phyloP scores from a whole-genome alignment of 2,329 filamentous ascomycete species.

The Aureobasidium zeae region DNA sequence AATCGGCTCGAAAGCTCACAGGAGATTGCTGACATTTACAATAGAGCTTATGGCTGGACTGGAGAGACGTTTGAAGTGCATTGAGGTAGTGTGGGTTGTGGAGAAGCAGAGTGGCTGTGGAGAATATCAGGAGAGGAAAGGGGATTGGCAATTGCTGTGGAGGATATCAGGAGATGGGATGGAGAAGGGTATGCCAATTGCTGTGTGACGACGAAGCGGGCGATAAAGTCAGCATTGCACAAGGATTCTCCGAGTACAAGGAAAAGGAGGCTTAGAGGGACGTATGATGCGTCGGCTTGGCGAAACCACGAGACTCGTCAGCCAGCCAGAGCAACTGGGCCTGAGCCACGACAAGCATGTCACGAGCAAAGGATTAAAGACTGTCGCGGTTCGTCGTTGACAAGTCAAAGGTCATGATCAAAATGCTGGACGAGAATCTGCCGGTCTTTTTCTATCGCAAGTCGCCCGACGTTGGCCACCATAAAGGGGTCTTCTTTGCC shows the following conservation, averaged over 20 bases:
- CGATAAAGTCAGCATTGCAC: neutral
- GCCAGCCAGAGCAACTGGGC: constrained; percentile 7
- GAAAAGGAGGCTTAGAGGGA: neutral
- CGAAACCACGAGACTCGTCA: neutral
- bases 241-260: neutral
- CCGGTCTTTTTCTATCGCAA: constrained; percentile 58
- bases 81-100: constrained; percentile 10
- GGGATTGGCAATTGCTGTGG: neutral
- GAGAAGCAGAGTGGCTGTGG: neutral
- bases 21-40: constrained; percentile 28
- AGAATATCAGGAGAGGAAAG: neutral
- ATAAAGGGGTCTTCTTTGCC: constrained; percentile 47
- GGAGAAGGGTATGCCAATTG: no score
- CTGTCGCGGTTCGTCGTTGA: neutral
- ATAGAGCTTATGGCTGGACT: constrained; percentile 23
- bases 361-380: no score
- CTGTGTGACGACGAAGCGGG: neutral
- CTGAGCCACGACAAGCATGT: neutral
- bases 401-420: neutral
- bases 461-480: constrained; percentile 42
- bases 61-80: constrained; percentile 22
- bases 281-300: constrained; percentile 4
- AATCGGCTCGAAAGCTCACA: constrained; percentile 38
- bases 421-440: constrained; percentile 90
- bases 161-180: no score